phyloP scores from a whole-genome alignment of 768 basidiomycete species.

The Amanita rimosa region DNA sequence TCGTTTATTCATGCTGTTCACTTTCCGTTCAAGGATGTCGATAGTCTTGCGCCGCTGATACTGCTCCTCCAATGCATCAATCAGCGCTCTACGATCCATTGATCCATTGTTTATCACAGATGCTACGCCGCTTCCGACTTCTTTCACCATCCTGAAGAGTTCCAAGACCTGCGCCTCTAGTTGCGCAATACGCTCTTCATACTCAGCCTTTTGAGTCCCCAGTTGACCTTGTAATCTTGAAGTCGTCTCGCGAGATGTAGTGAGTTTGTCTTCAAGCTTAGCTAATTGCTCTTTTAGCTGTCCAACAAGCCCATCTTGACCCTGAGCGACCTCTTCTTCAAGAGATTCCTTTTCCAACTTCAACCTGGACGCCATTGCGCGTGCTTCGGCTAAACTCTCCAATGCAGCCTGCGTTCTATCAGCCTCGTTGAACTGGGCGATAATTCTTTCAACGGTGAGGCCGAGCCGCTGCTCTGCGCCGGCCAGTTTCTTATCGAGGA shows the following conservation, averaged over 20 bases:
- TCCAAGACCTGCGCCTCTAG: conserved; percentile 91
- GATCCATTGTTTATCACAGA: conserved; percentile 56
- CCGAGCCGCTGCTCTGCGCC: conserved; percentile 82
- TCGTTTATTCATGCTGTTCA: conserved; percentile 19
- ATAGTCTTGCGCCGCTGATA: conserved; percentile 80
- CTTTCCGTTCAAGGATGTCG: conserved; percentile 71
- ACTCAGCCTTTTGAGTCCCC: conserved; percentile 62
- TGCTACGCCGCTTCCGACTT: conserved; percentile 69
- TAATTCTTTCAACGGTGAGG: conserved; percentile 79
- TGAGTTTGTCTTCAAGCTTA: conserved; percentile 68
- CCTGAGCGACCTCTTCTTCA: conserved; percentile 72
- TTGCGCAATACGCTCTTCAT: conserved; percentile 80
- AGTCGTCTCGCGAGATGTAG: conserved; percentile 69
- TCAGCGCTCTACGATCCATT: conserved; percentile 67
- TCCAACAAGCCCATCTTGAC: conserved; percentile 77
- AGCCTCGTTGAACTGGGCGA: conserved; percentile 83
- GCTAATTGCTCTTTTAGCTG: conserved; percentile 61
- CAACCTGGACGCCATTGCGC: conserved; percentile 49
- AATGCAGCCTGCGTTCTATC: conserved; percentile 74
- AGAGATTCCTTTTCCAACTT: conserved; percentile 76
- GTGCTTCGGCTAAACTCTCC: conserved; percentile 63
- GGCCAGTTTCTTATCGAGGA: conserved; percentile 81
- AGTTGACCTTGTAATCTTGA: conserved; percentile 68
- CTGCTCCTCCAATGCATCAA: conserved; percentile 71
- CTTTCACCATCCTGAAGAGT: conserved; percentile 87